Evolutionary conservation across 306 rosid genomes (phyloP), one percentile per base, ranked within the genome.

Genomic region (Dalbergia oliveri): DNA sequence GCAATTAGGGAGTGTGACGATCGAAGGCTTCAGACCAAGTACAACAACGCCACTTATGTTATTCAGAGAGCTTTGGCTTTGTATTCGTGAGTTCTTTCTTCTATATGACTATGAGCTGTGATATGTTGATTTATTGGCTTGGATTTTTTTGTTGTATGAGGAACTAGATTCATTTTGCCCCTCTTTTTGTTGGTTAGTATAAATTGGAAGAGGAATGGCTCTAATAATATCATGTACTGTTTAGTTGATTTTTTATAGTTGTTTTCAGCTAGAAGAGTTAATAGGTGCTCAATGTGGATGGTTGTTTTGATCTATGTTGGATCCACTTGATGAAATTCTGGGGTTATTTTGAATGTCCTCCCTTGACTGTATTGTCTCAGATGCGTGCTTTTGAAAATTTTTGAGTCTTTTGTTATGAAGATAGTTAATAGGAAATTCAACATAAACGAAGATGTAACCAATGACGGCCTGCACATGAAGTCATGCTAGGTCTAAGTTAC

Each of bases 11-110:
- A 80, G 84, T 88, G 97, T 82, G 87, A 88, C 33, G 97, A 94
- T 89, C 88, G 89, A 83, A 89, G 98, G 84, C 97, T 94, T 71
- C 94, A 89, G 88, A 90, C 97, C 60, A 94, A 94, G 93, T 94
- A 92, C 82, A 82, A 86, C 37, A 90, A 92, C 73, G 97, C 98
- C 50, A 92, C 94, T 84, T 87, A 87, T 87, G 94, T 92, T 72
- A 90, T 94, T 82, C 90, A 83, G 91, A 91, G 98, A 87, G 93
- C 98, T 86, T 82, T 94, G 66, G 86, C 97, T 78, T 82, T 94
- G 47, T 91, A 92, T 85, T 75, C 97, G 98, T 94, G 85, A 87
- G 98, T 87, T 75, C 60, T 88, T 82, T 75, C 63, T 50, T 60
- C 75, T 34, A 8, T 69, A 11, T 69, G 16, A 14, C 73, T 70